Evolutionary conservation across 148 eudicot genomes (phyloP), one percentile per base, ranked within the genome.

Genomic region (Beta vulgaris): DNA sequence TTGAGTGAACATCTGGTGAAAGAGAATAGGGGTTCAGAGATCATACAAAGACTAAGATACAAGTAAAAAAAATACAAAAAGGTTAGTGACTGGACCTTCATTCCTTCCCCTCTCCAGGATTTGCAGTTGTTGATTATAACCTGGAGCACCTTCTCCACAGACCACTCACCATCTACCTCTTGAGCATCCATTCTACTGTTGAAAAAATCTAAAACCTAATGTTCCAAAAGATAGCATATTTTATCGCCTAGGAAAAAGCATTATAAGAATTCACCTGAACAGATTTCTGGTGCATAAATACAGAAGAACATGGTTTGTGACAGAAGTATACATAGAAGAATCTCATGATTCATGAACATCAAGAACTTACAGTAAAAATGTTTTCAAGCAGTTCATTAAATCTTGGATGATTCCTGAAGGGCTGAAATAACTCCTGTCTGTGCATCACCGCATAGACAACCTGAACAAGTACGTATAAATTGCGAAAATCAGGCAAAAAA

Each of bases 371-470:
- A 6, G 87, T 90, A 77, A 88, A 94, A 74, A 94, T 88, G 83
- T 94, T 94, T 78, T 94, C 98, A 76, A 94, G 84, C 83, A 94
- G 89, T 82, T 94, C 98, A 59, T 77, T 84, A 73, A 94, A 94
- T 71, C 96, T 88, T 19, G 97, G 96, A 84, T 94, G 97, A 78
- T 78, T 90, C 83, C 84, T 87, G 86, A 90, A 94, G 60, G 98
- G 97, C 68, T 87, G 88, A 78, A 94, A 94, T 68, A 94, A 91
- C 86, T 94, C 98, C 81, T 94, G 92, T 79, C 97, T 85, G 69
- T 94, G 98, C 98, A 94, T 87, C 75, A 91, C 86, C 13, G 98
- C 97, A 85, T 94, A 94, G 72, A 94, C 91, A 74, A 94, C 98
- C 98, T 94, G 88, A 77, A 74, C 69, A 69, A 39, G 31, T 29